A percentile compares a stretch with the other conserved stretches of the same genome.
These are phyloP conservation scores for Fraxinus nigra DNA, from an alignment of 305 asterid genomes.

Conservation along the genomic window DNA sequence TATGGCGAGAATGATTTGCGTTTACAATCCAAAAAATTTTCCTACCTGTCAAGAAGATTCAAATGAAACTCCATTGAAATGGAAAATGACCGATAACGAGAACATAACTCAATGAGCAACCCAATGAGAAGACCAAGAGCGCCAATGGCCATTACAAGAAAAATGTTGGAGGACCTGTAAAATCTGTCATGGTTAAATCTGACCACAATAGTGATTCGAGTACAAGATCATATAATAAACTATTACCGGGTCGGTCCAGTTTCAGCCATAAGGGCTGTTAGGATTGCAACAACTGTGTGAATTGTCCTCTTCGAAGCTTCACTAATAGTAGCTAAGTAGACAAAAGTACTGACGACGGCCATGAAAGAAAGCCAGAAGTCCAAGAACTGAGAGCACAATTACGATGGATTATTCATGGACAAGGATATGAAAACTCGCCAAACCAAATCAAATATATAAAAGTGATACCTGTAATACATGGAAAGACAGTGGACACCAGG, in stretches of 20 bases:
- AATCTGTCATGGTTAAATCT: conserved; percentile 21
- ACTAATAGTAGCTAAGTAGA: conserved; percentile 63
- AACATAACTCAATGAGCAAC: conserved; percentile 66
- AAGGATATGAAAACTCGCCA: neutral
- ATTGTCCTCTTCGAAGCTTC: conserved; percentile 84
- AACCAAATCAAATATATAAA: neutral
- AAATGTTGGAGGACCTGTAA: conserved; percentile 75
- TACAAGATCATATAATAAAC: neutral
- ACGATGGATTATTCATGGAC: conserved; percentile 12
- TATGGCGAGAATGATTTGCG: neutral
- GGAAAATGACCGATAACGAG: conserved; percentile 47
- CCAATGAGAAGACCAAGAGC: conserved; percentile 69
- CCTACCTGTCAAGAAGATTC: conserved; percentile 65
- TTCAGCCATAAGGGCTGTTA: conserved; percentile 94
- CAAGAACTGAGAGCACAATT: conserved; percentile 54
- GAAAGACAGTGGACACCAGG: conserved; percentile 79
- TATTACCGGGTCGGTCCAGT: conserved; percentile 83
- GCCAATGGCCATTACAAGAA: conserved; percentile 73
- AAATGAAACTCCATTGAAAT: conserved; percentile 45
- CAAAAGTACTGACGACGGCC: conserved; percentile 93
- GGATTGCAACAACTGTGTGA: conserved; percentile 78
- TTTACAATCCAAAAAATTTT: neutral
- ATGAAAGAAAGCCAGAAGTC: conserved; percentile 99
- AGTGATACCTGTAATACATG: conserved; percentile 75
- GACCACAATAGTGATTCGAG: neutral